These are phyloP conservation scores for Hylodesmum podocarpum DNA, from an alignment of 306 rosid species.

Conservation along the genomic window DNA sequence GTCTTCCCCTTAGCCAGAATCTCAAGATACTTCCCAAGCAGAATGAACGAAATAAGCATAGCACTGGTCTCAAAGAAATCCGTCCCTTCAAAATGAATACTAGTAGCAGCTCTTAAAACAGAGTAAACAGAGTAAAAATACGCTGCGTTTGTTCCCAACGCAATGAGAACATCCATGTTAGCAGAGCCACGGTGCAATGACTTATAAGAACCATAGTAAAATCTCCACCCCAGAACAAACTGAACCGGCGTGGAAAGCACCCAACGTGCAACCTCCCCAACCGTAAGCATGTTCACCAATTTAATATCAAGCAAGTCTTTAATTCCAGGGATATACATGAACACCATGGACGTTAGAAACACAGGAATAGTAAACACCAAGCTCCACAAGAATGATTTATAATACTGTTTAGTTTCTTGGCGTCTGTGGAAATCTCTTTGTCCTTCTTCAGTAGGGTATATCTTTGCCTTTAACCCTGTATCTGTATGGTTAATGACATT, in stretches of 20 bases:
- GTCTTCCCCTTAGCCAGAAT: constrained; percentile 87
- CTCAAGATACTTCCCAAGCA: constrained; percentile 90
- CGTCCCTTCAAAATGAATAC: constrained; percentile 57
- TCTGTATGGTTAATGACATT: constrained; percentile 49
- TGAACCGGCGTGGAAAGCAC: constrained; percentile 83
- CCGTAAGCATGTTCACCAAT: constrained; percentile 63
- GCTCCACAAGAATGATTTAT: constrained; percentile 68
- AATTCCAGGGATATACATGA: constrained; percentile 78
- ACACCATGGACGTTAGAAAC: constrained; percentile 80
- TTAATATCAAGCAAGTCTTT: constrained; percentile 55
- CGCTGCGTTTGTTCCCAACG: constrained; percentile 89
- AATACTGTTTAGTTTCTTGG: constrained; percentile 63
- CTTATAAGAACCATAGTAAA: constrained; percentile 72
- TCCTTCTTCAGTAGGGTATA: constrained; percentile 56
- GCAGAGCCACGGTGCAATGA: constrained; percentile 71
- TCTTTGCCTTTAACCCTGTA: constrained; percentile 54
- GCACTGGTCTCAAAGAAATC: constrained; percentile 95
- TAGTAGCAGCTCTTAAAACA: constrained; percentile 67
- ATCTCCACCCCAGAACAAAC: constrained; percentile 68
- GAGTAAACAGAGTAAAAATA: constrained; percentile 82
- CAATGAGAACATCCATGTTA: constrained; percentile 90
- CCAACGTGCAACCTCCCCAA: constrained; percentile 73
- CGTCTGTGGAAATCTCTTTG: constrained; percentile 45
- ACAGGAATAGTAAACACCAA: constrained; percentile 73
- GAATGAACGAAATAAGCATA: constrained; percentile 83